Evolutionary conservation across 1,284 basidiomycete species (phyloP).

Genomic region (Puccinia horiana): DNA sequence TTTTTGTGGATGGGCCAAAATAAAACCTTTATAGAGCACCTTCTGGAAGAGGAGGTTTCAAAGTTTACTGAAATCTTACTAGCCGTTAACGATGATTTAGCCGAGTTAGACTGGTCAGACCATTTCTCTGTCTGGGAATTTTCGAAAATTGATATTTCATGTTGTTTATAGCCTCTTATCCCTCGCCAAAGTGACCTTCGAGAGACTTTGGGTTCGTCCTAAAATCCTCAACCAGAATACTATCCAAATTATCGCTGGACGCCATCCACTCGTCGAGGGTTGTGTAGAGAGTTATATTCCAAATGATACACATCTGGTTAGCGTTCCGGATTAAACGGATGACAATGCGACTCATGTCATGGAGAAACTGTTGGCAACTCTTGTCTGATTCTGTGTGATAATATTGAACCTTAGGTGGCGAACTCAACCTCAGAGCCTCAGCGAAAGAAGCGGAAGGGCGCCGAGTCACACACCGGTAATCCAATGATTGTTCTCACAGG

Average conservation of each 20-base stretch:
- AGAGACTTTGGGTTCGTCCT: slow-evolving; percentile 40
- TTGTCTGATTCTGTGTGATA: background rate
- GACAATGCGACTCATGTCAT: background rate
- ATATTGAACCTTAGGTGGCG: slow-evolving; percentile 13
- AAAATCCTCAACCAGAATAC: slow-evolving; percentile 28
- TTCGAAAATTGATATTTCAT: background rate
- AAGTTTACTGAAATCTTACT: slow-evolving; percentile 22
- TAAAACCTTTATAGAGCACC: slow-evolving; percentile 16
- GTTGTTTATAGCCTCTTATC: slow-evolving; percentile 30
- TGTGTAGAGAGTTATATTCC: slow-evolving; percentile 44
- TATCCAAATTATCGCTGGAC: slow-evolving; percentile 34
- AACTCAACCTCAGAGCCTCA: background rate
- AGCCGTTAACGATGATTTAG: slow-evolving; percentile 5
- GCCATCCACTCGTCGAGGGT: slow-evolving; percentile 47
- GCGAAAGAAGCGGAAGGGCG: slow-evolving; percentile 2
- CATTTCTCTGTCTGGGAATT: background rate
- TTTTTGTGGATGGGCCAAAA: background rate
- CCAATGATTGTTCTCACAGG: slow-evolving; percentile 44
- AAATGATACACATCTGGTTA: slow-evolving; percentile 42
- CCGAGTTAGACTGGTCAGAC: slow-evolving; percentile 44
- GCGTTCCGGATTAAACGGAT: background rate
- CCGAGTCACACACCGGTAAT: background rate
- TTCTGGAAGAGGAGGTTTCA: slow-evolving; percentile 30
- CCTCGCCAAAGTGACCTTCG: slow-evolving; percentile 29
- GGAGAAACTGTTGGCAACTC: background rate